These are phyloP conservation scores for Pyrus bretschneideri DNA, from an alignment of 306 rosid species.

Conservation along the genomic window DNA sequence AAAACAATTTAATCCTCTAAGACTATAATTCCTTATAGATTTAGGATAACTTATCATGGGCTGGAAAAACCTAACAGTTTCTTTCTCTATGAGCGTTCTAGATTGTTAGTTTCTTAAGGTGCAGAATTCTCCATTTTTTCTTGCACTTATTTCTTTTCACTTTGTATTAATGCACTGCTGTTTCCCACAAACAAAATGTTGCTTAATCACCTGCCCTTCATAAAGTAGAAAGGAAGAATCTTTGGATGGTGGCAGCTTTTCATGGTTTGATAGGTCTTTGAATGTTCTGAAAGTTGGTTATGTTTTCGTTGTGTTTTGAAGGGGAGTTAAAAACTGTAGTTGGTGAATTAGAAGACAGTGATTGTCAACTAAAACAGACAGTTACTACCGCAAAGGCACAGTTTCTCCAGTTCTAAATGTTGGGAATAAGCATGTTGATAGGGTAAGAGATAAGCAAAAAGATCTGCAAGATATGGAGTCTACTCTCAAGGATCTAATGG, in stretches of 20 bases:
- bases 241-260: background rate
- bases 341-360: conserved; percentile 64
- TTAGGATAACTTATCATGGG: no score
- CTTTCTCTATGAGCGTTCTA: background rate
- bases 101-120: background rate
- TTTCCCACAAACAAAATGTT: background rate
- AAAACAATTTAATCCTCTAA: no score
- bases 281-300: conserved; percentile 14
- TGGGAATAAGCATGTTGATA: conserved; percentile 57
- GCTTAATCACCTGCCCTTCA: background rate
- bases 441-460: conserved; percentile 68
- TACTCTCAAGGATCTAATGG: conserved; percentile 69
- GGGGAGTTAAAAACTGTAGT: conserved; percentile 64
- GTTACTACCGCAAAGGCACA: conserved; percentile 61
- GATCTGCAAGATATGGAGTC: conserved; percentile 88
- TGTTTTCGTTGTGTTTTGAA: conserved; percentile 34
- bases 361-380: conserved; percentile 58
- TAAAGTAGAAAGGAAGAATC: background rate
- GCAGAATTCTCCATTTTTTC: background rate
- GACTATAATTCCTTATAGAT: no score
- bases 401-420: conserved; percentile 62
- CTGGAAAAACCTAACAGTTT: background rate
- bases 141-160: background rate
- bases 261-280: background rate
- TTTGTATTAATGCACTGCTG: background rate